Conservation (phyloP, 768 basidiomycete species). For the Hericium alpestre region DNA sequence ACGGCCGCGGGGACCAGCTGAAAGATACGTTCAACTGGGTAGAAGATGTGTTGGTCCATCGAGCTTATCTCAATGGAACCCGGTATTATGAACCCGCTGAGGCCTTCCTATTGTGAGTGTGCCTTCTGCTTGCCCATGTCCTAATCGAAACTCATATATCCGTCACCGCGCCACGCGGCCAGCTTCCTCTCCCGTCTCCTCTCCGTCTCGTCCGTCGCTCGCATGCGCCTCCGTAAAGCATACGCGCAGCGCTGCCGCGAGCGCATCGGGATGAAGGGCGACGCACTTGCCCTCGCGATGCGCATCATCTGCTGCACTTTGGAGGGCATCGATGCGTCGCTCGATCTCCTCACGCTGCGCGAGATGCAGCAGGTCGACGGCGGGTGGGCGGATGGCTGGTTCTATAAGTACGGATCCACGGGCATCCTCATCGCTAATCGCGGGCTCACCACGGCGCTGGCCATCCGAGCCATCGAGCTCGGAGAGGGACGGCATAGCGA, state of each 20-base stretch:
- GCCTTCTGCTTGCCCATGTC: too few species aligned
- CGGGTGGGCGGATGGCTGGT: constrained; percentile 44
- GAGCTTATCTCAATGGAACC: constrained; percentile 47
- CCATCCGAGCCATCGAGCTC: constrained; percentile 35
- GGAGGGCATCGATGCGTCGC: constrained; percentile 30
- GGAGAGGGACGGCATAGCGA: too few species aligned
- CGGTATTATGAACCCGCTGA: constrained; percentile 43
- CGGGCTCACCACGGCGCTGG: constrained; percentile 45
- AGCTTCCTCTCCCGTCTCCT: constrained; percentile 29
- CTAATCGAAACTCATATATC: too few species aligned
- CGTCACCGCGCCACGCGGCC: neutral
- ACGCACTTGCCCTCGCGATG: constrained; percentile 47
- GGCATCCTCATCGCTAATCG: constrained; percentile 41
- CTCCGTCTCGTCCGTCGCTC: constrained; percentile 21
- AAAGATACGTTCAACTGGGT: constrained; percentile 37
- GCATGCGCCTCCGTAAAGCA: constrained; percentile 26
- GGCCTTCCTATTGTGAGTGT: constrained; percentile 40
- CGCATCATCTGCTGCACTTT: constrained; percentile 35
- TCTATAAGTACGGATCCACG: constrained; percentile 44
- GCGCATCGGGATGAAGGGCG: constrained; percentile 36
- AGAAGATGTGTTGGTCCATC: constrained; percentile 35
- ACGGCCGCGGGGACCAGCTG: constrained; percentile 38
- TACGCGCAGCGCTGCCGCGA: constrained; percentile 37
- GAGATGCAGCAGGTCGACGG: constrained; percentile 43
- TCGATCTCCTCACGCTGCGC: constrained; percentile 36